A percentile compares a stretch with the other conserved stretches of the same genome.
These are phyloP conservation scores for Cordyceps javanica DNA, from an alignment of 2,329 filamentous ascomycete species.

Conservation along the genomic window DNA sequence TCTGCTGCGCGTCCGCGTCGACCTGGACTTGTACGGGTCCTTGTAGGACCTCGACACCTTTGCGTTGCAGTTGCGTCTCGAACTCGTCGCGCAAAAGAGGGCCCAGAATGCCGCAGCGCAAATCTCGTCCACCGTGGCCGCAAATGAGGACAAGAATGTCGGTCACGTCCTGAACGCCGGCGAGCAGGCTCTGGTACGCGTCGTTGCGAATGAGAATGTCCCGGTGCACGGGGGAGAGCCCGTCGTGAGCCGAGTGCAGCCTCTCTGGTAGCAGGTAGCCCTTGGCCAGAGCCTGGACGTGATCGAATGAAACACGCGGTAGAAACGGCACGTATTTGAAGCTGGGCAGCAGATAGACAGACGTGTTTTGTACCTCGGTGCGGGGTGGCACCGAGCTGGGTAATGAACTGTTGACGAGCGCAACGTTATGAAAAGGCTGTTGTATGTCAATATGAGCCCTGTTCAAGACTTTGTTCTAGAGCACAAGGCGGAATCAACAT, in stretches of 20 bases:
- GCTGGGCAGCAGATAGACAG: slow-evolving; percentile 72
- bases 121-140: slow-evolving; percentile 76
- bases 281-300: slow-evolving; percentile 52
- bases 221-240: slow-evolving; percentile 50
- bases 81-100: slow-evolving; percentile 70
- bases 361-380: slow-evolving; percentile 45
- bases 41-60: slow-evolving; percentile 43
- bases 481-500: slow-evolving; percentile 25
- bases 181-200: slow-evolving; percentile 45
- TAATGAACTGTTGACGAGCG: slow-evolving; percentile 72
- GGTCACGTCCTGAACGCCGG: slow-evolving; percentile 53
- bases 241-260: slow-evolving; percentile 56
- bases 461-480: not conserved
- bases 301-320: slow-evolving; percentile 53
- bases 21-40: slow-evolving; percentile 38
- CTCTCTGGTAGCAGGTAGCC: slow-evolving; percentile 59
- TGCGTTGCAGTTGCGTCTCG: slow-evolving; percentile 45
- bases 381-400: slow-evolving; percentile 45
- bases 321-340: slow-evolving; percentile 76
- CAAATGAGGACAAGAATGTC: slow-evolving; percentile 80
- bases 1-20: slow-evolving; percentile 19
- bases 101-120: slow-evolving; percentile 74
- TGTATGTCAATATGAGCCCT: not conserved
- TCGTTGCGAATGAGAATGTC: slow-evolving; percentile 46
- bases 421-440: slow-evolving; percentile 77